phyloP scores from a whole-genome alignment of 805 yeast species.

The Zygoascus biomembranicola region DNA sequence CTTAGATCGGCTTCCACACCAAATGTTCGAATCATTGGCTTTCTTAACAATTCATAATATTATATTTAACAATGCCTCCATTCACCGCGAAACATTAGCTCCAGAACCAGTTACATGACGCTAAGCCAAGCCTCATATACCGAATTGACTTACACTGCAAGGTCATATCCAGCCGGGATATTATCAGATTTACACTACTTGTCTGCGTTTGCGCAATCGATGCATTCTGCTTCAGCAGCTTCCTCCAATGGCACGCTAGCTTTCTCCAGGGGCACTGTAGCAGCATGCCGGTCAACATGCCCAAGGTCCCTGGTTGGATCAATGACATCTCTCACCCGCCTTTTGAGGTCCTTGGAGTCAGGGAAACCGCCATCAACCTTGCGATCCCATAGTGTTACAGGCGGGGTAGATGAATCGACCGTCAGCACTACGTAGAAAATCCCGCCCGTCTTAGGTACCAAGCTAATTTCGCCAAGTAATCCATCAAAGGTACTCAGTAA shows the following conservation, averaged over 20 bases:
- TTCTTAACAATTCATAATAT: too few species aligned
- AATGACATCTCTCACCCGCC: conserved; percentile 50
- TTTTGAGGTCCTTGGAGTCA: conserved; percentile 71
- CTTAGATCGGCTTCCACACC: too few species aligned
- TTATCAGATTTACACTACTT: not conserved
- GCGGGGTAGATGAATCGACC: conserved; percentile 26
- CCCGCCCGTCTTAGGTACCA: conserved; percentile 42
- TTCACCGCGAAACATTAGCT: too few species aligned
- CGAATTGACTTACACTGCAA: too few species aligned
- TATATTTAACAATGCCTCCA: too few species aligned
- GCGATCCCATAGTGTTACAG: conserved; percentile 52
- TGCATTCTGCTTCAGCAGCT: not conserved
- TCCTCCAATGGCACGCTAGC: not conserved
- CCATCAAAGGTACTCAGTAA: conserved; percentile 70
- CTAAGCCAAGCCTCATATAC: too few species aligned
- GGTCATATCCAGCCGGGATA: not conserved
- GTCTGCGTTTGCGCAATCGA: not conserved
- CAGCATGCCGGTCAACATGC: conserved; percentile 44
- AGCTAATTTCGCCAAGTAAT: conserved; percentile 45
- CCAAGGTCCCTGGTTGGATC: conserved; percentile 50
- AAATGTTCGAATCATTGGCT: too few species aligned
- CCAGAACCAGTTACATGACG: too few species aligned
- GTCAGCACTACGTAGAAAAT: conserved; percentile 53
- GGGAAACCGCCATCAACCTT: conserved; percentile 67
- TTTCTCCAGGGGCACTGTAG: too few species aligned